Conservation (phyloP, 345 rosid species). For the Aurinia saxatilis region DNA sequence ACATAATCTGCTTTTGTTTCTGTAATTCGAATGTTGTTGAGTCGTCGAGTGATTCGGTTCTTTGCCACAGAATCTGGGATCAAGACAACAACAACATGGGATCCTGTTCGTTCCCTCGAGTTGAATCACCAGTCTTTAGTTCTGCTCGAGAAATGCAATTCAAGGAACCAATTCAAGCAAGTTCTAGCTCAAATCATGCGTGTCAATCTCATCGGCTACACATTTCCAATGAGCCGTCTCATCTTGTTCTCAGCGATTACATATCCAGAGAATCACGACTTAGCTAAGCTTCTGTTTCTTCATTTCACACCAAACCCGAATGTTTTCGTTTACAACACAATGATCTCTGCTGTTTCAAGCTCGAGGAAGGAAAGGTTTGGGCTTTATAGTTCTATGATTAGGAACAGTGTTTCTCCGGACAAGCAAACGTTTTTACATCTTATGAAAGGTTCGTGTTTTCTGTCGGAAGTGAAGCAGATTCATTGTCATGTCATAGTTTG, state of each 20-base stretch:
- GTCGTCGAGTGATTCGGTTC: slow-evolving; percentile 30
- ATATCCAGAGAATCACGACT: slow-evolving; percentile 38
- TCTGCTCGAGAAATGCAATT: slow-evolving; percentile 41
- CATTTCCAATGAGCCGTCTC: slow-evolving; percentile 60
- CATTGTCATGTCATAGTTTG: slow-evolving; percentile 43
- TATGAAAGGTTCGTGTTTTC: slow-evolving; percentile 22
- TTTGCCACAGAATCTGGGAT: slow-evolving; percentile 16
- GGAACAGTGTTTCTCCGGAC: slow-evolving; percentile 34
- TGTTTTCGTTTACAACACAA: slow-evolving; percentile 39
- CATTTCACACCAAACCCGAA: slow-evolving; percentile 44
- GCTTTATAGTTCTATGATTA: slow-evolving; percentile 39
- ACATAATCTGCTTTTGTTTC: too few relatives aligned
- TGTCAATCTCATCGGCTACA: slow-evolving; percentile 35
- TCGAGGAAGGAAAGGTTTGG: slow-evolving; percentile 20
- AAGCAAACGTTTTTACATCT: slow-evolving; percentile 39
- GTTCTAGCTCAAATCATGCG: slow-evolving; percentile 46
- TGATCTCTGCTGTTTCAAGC: slow-evolving; percentile 38
- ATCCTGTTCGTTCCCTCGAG: slow-evolving; percentile 37
- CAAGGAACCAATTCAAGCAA: slow-evolving; percentile 42
- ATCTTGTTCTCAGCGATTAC: slow-evolving; percentile 43
- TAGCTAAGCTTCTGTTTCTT: slow-evolving; percentile 35
- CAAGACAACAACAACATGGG: slow-evolving; percentile 31
- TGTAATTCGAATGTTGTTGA: too few relatives aligned
- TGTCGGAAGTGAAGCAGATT: slow-evolving; percentile 39
- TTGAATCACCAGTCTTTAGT: slow-evolving; percentile 42